These are phyloP conservation scores for Tulasnella sp. DNA, from an alignment of 768 basidiomycete genomes.

Conservation along the genomic window DNA sequence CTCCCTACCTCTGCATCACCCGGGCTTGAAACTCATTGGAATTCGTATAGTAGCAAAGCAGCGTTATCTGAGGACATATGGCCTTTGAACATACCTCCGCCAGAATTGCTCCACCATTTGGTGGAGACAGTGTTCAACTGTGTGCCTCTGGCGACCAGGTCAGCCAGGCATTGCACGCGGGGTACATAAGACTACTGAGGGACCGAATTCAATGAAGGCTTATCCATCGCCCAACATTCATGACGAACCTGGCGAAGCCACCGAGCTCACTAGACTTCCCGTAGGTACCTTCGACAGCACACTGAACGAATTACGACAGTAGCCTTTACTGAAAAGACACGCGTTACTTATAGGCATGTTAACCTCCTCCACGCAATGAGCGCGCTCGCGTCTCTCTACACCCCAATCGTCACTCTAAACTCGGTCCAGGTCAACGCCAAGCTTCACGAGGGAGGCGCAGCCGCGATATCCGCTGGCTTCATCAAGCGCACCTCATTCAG, in stretches of 20 bases:
- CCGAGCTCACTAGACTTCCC: constrained; percentile 13
- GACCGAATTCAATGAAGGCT: neutral
- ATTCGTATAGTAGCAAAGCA: no score
- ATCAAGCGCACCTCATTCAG: no score
- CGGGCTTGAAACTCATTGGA: neutral
- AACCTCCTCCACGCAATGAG: constrained; percentile 15
- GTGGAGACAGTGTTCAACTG: constrained; percentile 13
- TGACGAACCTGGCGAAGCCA: neutral
- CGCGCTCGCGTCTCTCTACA: constrained; percentile 9
- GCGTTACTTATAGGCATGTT: neutral
- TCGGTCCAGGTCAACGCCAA: constrained; percentile 23
- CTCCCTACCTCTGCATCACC: neutral
- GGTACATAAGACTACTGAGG: no score
- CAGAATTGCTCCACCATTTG: constrained; percentile 5
- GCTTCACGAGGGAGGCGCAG: no score
- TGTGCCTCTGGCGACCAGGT: constrained; percentile 11
- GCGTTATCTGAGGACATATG: constrained; percentile 1
- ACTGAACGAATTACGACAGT: neutral
- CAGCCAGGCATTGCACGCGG: no score
- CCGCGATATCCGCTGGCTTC: no score
- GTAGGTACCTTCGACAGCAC: neutral
- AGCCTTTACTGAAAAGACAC: neutral
- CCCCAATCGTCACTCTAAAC: neutral
- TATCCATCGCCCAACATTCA: constrained; percentile 15
- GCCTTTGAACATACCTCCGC: constrained; percentile 5